Evolutionary conservation across 108 stramenopile genomes (phyloP), one percentile per base, ranked within the genome.

Genomic region (Cyclotella cryptica): DNA sequence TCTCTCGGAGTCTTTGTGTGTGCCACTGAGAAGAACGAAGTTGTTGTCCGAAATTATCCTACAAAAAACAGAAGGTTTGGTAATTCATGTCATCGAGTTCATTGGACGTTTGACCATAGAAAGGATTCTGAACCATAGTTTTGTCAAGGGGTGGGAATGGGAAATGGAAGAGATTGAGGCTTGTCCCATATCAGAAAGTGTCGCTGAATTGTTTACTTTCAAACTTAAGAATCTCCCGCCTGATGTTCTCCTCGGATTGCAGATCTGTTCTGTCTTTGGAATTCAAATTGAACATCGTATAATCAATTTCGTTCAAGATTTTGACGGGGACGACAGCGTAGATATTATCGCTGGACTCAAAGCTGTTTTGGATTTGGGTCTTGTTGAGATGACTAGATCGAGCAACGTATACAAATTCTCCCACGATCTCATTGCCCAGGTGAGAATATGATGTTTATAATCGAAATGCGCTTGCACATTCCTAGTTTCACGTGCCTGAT

Each of bases 141-240:
- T 75, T 46, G 41, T 66, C 12, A 67, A 39, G 47, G 75, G 75
- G 28, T 75, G 75, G 75, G 66, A 75, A 42, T 75, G 75, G 75
- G 75, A 75, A 17, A 64, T 28, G 1, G 66, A 67, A n/a, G 51
- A 43, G 4, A 75, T 75, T 22, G 75, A 67, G 55, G 42, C 43
- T 24, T 67, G 42, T 19, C 57, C 66, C 10, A 75, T 75, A n/a
- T n/a, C n/a, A n/a, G n/a, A n/a, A n/a, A n/a, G n/a, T n/a, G n/a
- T n/a, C n/a, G n/a, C n/a, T n/a, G n/a, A n/a, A n/a, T n/a, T n/a
- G n/a, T n/a, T n/a, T n/a, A n/a, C n/a, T n/a, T n/a, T n/a, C n/a
- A n/a, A 79, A 51, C 53, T 79, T n/a, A 26, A 59, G 46, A 55
- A 30, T 29, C 66, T 79, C 18, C 30, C 78, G 28, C 53, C 29